These are phyloP conservation scores for Cytospora chrysosperma DNA, from an alignment of 2,329 filamentous ascomycete species.

Conservation along the genomic window DNA sequence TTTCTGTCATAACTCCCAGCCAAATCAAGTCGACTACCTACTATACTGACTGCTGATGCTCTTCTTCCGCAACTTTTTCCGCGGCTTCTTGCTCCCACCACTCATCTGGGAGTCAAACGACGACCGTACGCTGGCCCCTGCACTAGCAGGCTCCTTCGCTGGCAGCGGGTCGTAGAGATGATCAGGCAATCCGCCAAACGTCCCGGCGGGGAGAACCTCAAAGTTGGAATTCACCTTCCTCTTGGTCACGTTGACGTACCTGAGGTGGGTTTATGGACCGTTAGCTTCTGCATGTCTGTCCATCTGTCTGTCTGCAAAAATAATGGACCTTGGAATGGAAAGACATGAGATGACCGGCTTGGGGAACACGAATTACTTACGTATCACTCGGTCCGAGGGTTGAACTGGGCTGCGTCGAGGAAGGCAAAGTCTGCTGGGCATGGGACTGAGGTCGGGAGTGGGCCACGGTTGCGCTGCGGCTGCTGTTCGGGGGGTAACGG, in stretches of 20 bases:
- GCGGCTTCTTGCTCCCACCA: constrained; percentile 2
- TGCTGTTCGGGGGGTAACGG: constrained; percentile 23
- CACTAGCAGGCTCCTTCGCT: constrained; percentile 3
- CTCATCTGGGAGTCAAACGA: constrained; percentile 17
- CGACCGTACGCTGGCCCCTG: constrained; percentile 6
- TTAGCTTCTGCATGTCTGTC: neutral
- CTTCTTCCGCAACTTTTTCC: constrained; percentile 16
- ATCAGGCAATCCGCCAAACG: constrained; percentile 29
- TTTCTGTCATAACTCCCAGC: neutral
- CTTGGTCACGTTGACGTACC: constrained; percentile 34
- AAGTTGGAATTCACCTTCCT: constrained; percentile 41
- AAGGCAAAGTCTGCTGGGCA: neutral
- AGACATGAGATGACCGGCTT: constrained; percentile 2
- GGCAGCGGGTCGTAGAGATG: neutral
- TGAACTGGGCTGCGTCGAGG: constrained; percentile 27
- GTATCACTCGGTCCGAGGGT: constrained; percentile 38
- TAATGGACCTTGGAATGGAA: neutral
- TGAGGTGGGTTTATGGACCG: neutral
- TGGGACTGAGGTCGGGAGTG: neutral
- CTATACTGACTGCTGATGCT: constrained; percentile 10
- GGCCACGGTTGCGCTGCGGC: constrained; percentile 18
- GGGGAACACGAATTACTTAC: constrained; percentile 34
- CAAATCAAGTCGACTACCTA: neutral
- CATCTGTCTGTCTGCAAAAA: neutral
- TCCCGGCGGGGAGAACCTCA: constrained; percentile 41